Base-by-base conservation (phyloP, 2,329 filamentous ascomycete genomes). In the Diaporthe velutina region DNA sequence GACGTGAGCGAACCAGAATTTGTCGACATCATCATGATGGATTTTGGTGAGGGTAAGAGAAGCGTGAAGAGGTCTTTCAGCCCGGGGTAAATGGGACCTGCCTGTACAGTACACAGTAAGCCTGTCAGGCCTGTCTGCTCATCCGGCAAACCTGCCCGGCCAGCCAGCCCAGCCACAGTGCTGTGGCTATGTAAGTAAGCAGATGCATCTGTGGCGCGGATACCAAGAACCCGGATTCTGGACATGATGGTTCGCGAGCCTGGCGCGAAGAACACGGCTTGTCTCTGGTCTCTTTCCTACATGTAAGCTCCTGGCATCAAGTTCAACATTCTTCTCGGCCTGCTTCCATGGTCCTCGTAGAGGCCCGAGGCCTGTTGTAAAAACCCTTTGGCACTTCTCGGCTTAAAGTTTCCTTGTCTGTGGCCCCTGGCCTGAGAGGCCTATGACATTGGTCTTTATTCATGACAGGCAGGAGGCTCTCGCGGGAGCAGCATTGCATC, bases 1-100 rank as follows among this genome's bases (percentile, higher is more conserved):
- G 45, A 35, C 30, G 19, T 35, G 15, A 22, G 28, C 25, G 42
- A 33, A 25, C 42, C 38, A 67, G 30, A 8, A 17, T 54, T 5
- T 25, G 12, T 38, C 42, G 61, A 50, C 25, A 54, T 68, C 64
- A 45, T 67, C 30, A 52, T 52, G 61, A 67, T 52, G 45, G 45
- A 13, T 12, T 45, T n/a, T 30, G 40, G 7, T 12, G 15, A 38
- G n/a, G 15, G 28, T 2, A 15, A n/a, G 28, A 50, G 9, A 17
- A n/a, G n/a, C n/a, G n/a, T n/a, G n/a, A n/a, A n/a, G 15, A 33
- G 19, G 19, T 48, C 42, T 8, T 30, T 35, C 61, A 25, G 13
- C n/a, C 19, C 19, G 8, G 19, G 38, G 6, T 28, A 2, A 25
- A 4, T 33, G 19, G 15, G 30, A 4, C 28, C n/a, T 25, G 4